A percentile compares a stretch with the other conserved stretches of the same genome.
These are phyloP conservation scores for Sphaceloma murrayae DNA, from an alignment of 2,329 filamentous ascomycete species.

Conservation along the genomic window DNA sequence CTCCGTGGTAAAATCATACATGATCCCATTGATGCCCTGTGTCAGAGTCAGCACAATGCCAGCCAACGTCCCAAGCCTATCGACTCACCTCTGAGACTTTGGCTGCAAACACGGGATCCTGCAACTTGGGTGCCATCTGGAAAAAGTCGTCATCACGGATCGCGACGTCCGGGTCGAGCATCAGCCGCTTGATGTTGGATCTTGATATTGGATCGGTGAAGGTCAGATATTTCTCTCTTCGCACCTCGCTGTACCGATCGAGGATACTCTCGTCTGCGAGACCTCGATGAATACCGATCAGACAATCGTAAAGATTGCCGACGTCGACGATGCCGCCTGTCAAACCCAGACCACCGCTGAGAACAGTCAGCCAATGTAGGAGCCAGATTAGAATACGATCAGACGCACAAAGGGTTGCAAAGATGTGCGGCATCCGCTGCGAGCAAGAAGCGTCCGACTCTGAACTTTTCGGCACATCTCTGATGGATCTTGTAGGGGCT, in stretches of 20 bases:
- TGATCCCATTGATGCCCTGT: constrained; percentile 6
- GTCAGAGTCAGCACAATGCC: neutral
- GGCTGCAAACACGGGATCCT: neutral
- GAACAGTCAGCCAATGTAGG: too few species aligned
- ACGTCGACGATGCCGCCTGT: constrained; percentile 24
- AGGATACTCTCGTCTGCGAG: constrained; percentile 25
- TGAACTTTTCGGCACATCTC: constrained; percentile 28
- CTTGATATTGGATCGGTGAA: neutral
- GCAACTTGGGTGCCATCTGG: constrained; percentile 1
- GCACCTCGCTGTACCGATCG: constrained; percentile 28
- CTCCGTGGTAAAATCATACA: constrained; percentile 5
- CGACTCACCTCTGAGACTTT: neutral
- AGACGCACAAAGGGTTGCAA: constrained; percentile 21
- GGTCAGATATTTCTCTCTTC: constrained; percentile 21
- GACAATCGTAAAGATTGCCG: constrained; percentile 23
- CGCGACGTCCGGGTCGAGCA: neutral
- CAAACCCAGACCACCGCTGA: constrained; percentile 23
- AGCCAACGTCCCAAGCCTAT: too few species aligned
- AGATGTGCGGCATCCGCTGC: constrained; percentile 35
- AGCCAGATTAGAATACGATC: too few species aligned
- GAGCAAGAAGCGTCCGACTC: constrained; percentile 28
- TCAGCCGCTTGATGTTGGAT: constrained; percentile 3
- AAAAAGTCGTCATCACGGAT: constrained; percentile 5
- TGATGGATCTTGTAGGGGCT: constrained; percentile 37
- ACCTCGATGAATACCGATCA: constrained; percentile 21